Percentiles rank a stretch among this genome's conserved stretches.
These are phyloP conservation scores for Hypoxylon sp. DNA, from an alignment of 2,329 filamentous ascomycete genomes.

Conservation along the genomic window DNA sequence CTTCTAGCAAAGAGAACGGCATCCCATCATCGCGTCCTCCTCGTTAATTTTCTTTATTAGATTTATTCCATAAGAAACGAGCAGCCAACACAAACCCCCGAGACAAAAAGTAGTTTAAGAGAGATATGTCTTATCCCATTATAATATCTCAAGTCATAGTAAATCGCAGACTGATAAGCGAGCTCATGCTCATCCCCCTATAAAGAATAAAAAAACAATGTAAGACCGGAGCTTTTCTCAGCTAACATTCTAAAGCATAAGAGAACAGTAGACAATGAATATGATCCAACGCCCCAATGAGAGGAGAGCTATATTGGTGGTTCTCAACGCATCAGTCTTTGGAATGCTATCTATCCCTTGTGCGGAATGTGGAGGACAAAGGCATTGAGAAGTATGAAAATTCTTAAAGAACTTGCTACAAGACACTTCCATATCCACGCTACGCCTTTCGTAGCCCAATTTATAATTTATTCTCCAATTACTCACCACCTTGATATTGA, in stretches of 20 bases:
- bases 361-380: conserved; percentile 46
- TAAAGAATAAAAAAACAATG: not conserved
- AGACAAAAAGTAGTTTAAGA: not conserved
- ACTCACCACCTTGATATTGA: conserved; percentile 6
- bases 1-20: not conserved
- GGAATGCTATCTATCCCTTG: conserved; percentile 45
- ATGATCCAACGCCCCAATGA: conserved; percentile 11
- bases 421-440: conserved; percentile 28
- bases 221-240: not conserved
- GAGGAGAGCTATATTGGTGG: conserved; percentile 17
- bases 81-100: not conserved
- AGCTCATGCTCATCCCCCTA: not conserved
- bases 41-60: not conserved
- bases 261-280: conserved; percentile 22
- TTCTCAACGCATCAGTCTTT: conserved; percentile 45
- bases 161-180: not conserved
- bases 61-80: not conserved
- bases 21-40: not conserved
- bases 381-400: conserved; percentile 45
- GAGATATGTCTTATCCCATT: not conserved
- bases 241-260: not conserved
- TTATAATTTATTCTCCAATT: not conserved
- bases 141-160: not conserved
- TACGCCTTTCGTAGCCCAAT: conserved; percentile 11
- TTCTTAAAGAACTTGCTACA: conserved; percentile 35